Evolutionary conservation across 139 green algal genomes (phyloP), one percentile per base, ranked within the genome.

Genomic region (Gonium pectorale): DNA sequence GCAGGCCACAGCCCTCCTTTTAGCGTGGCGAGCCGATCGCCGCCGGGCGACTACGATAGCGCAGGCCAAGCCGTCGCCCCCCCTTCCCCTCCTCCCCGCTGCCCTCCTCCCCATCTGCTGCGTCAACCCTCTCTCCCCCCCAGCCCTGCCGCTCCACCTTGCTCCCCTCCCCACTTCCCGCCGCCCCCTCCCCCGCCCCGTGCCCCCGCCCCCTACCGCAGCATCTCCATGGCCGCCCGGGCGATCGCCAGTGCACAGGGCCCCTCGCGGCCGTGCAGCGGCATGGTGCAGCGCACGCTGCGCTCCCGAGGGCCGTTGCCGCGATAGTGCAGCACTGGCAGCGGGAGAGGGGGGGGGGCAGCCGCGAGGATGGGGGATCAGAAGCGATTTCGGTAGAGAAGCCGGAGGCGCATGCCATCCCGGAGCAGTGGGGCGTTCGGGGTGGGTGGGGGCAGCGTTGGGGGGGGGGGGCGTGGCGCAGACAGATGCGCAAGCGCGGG

Each of bases 211-310:
- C 66, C 37, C 1, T 37, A 72, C 67, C 68, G 60, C 51, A 93
- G 86, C 62, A 93, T 67, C 22, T 71, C 62, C 52, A 90, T 59
- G 11, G 78, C 88, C 6, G 92, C 82, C 24, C 78, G 75, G 24
- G 85, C 77, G 0, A 95, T 75, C 26, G 52, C 69, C 2, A 63
- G 67, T 1, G 67, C 40, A 21, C 63, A 78, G 51, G 85, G 82
- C 33, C 70, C 83, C 31, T 86, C 73, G 27, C 62, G 68, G 29
- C 71, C 69, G 41, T 79, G 81, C 38, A 81, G 87, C 2, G 94
- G 94, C 91, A 96, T 92, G 27, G 81, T 17, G 54, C 83, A 81
- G 5, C 83, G 83, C 51, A 92, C 88, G 87, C 88, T 96, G 59
- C 89, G 80, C 51, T 95, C 83, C 64, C 24, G 31, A 44, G 60